phyloP scores from a whole-genome alignment of 352 stramenopile species.

The Phytophthora citricola region DNA sequence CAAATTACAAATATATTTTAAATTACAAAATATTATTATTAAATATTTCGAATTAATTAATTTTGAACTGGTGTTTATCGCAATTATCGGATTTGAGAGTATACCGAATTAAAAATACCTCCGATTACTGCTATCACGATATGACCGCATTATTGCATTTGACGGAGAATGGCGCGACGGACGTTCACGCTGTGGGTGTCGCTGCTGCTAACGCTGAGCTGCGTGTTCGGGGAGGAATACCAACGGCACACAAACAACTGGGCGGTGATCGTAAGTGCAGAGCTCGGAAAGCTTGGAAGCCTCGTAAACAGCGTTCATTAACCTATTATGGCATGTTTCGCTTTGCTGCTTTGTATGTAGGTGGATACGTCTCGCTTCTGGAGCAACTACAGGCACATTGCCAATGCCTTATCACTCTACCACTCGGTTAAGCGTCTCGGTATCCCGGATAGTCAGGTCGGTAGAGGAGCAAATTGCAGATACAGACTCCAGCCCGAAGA shows the following conservation, averaged over 20 bases:
- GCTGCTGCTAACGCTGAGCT: constrained; percentile 35
- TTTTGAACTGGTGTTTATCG: too few species aligned
- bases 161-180: constrained; percentile 20
- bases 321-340: neutral
- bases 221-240: constrained; percentile 44
- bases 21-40: too few species aligned
- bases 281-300: neutral
- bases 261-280: constrained; percentile 71
- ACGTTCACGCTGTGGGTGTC: constrained; percentile 33
- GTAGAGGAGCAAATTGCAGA: neutral
- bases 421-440: constrained; percentile 93
- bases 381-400: constrained; percentile 98
- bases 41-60: too few species aligned
- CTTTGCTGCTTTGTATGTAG: constrained; percentile 37
- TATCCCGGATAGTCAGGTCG: constrained; percentile 93
- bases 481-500: neutral
- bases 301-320: constrained; percentile 1
- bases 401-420: constrained; percentile 96
- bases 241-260: constrained; percentile 88
- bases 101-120: neutral
- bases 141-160: constrained; percentile 19
- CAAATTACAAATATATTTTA: too few species aligned
- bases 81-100: neutral
- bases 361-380: constrained; percentile 96
- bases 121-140: constrained; percentile 10